Conservation (phyloP, 2,329 filamentous ascomycete genomes). For the Malbranchea zuffiana region DNA sequence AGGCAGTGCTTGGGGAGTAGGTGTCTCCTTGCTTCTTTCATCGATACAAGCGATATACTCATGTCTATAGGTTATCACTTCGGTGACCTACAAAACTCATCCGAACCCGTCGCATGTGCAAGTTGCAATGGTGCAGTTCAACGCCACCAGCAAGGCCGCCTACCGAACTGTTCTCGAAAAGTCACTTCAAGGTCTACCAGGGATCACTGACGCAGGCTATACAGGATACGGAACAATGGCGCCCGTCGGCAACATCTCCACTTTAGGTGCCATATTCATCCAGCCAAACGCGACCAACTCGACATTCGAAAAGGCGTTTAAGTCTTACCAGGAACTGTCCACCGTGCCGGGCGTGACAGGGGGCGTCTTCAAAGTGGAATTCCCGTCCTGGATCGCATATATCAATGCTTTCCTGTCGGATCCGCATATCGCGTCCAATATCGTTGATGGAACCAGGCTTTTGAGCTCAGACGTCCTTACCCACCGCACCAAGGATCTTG, state of each 20-base stretch:
- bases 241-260: background rate
- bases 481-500: constrained; percentile 18
- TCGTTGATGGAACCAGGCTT: constrained; percentile 23
- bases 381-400: constrained; percentile 23
- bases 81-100: constrained; percentile 20
- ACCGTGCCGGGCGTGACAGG: constrained; percentile 17
- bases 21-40: background rate
- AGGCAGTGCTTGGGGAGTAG: constrained; percentile 20
- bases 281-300: constrained; percentile 22
- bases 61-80: constrained; percentile 16
- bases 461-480: constrained; percentile 19
- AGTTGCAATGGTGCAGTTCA: constrained; percentile 20
- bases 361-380: constrained; percentile 15
- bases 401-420: constrained; percentile 20
- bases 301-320: constrained; percentile 16
- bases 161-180: constrained; percentile 17
- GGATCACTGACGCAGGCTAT: constrained; percentile 22
- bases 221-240: constrained; percentile 21
- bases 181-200: constrained; percentile 17
- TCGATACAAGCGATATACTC: background rate
- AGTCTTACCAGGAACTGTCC: constrained; percentile 16
- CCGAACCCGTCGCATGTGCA: constrained; percentile 22
- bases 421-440: constrained; percentile 25
- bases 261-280: constrained; percentile 22
- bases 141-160: constrained; percentile 17